Evolutionary conservation across 2,329 filamentous ascomycete species (phyloP).

Genomic region (Trichophyton benhamiae): DNA sequence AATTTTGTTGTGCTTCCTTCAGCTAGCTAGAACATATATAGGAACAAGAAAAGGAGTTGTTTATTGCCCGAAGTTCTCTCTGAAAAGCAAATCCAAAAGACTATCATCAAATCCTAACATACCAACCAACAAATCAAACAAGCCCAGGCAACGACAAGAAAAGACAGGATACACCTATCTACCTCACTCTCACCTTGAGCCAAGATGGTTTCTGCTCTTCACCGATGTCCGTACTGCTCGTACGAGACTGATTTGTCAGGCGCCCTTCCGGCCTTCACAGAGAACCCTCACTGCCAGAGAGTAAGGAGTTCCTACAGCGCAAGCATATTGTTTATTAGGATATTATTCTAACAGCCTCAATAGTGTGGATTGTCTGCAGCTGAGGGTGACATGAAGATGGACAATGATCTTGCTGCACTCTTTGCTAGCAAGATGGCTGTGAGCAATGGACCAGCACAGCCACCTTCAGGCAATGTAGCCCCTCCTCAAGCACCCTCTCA

Average conservation of each 20-base stretch:
- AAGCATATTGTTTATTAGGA: neutral
- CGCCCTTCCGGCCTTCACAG: conserved; percentile 7
- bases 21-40: conserved; percentile 3
- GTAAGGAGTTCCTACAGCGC: neutral
- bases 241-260: conserved; percentile 9
- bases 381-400: conserved; percentile 47
- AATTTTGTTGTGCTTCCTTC: conserved; percentile 1
- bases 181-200: neutral
- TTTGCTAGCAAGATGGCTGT: conserved; percentile 67
- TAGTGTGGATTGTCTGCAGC: conserved; percentile 33
- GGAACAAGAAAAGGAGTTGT: conserved; percentile 4
- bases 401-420: conserved; percentile 71
- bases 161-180: too few species aligned
- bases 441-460: conserved; percentile 22
- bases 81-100: neutral
- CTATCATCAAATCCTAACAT: neutral
- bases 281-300: conserved; percentile 11
- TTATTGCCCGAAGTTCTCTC: neutral
- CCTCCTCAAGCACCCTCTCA: conserved; percentile 23
- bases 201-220: conserved; percentile 9
- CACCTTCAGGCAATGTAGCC: conserved; percentile 9
- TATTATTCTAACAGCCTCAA: neutral
- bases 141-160: too few species aligned
- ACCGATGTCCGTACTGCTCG: conserved; percentile 11
- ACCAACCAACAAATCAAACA: neutral